phyloP scores from a whole-genome alignment of 805 yeast species.

The Wickerhamomyces pijperi region DNA sequence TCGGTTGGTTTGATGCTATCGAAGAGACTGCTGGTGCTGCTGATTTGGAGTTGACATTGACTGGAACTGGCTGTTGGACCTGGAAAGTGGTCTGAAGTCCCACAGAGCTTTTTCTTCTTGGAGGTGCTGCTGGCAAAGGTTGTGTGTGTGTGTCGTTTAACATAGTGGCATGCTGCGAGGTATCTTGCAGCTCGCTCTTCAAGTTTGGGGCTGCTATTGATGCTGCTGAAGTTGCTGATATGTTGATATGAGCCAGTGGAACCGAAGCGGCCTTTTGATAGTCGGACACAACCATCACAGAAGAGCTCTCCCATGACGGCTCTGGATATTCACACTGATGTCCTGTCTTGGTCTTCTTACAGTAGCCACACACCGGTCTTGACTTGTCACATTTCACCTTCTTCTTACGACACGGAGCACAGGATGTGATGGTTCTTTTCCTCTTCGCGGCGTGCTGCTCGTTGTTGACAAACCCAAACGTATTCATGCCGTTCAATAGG shows the following conservation, averaged over 20 bases:
- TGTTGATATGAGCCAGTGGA: constrained; percentile 16
- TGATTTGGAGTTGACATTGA: too few species aligned
- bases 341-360: constrained; percentile 36
- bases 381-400: constrained; percentile 28
- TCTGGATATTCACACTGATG: constrained; percentile 41
- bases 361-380: constrained; percentile 42
- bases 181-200: too few species aligned
- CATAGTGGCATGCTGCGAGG: too few species aligned
- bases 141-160: too few species aligned
- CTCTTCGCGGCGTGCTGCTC: constrained; percentile 8
- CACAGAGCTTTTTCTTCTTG: neutral
- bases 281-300: constrained; percentile 7
- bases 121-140: neutral
- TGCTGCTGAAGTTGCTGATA: too few species aligned
- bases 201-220: too few species aligned
- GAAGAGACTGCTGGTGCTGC: too few species aligned
- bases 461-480: too few species aligned
- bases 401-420: constrained; percentile 17
- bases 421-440: constrained; percentile 14
- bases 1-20: too few species aligned
- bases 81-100: neutral
- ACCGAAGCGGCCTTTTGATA: constrained; percentile 14
- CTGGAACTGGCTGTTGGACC: neutral
- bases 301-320: constrained; percentile 44
- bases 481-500: too few species aligned